Base-by-base conservation (phyloP, 2,329 filamentous ascomycete species). In the Curvularia sp. region DNA sequence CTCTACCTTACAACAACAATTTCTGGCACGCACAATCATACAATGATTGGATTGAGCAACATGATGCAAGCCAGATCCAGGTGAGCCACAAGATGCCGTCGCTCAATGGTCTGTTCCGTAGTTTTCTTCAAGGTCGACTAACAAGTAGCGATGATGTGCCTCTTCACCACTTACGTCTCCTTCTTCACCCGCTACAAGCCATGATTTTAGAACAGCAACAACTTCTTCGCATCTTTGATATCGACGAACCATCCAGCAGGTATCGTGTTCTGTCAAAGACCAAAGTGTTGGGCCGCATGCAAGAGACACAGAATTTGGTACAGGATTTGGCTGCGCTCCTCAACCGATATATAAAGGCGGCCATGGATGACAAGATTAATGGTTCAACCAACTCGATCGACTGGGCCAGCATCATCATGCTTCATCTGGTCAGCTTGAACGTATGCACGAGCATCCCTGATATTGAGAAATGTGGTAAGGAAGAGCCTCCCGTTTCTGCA, bases 341-440 rank as follows among this genome's bases (percentile, higher is more conserved):
- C 12, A 35, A 41, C 9, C 55, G 41, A 12, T 24, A 48, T 10
- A 38, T 38, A 13, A 22, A 52, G 28, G 41, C 31, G 8, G 13
- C 33, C 31, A 43, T 30, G 2, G n/a, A 58, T 1, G 28, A 47
- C 13, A 35, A 49, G 22, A 35, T 6, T 5, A n/a, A 53, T 5
- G n/a, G 2, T 9, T 31, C 13, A 20, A 7, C 28, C 33, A 31
- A 35, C 3, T 15, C 44, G 3, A 20, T 44, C 1, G 51, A 58
- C 8, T 54, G 44, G n/a, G 24, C 42, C 10, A 54, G 55, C 30
- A 58, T 58, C 20, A 41, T 58, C 13, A 58, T 54, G 55, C 50
- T 58, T 9, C 55, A 58, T 54, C 30, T 58, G 50, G 55, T 58
- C 42, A 58, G 55, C 50, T 38, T 58, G 30, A 58, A 58, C n/a